Conservation (phyloP, 139 green algal species). For the Trebouxia sp. region DNA sequence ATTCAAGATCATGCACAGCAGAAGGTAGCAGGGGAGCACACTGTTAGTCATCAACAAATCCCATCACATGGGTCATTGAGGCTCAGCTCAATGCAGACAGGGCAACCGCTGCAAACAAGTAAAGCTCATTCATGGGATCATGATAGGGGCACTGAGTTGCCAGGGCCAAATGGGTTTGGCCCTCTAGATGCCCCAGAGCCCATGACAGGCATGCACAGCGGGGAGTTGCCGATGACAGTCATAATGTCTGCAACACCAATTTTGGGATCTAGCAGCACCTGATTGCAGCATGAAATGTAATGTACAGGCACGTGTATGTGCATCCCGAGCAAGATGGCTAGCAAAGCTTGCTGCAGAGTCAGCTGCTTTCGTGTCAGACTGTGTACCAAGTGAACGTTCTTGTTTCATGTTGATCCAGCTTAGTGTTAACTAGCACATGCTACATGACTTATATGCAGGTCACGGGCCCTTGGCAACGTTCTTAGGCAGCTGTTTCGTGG, state of each 20-base stretch:
- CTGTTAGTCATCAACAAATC: not conserved
- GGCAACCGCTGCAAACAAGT: not conserved
- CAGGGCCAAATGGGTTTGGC: not conserved
- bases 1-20: not conserved
- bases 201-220: conserved; percentile 16
- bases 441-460: too few species aligned
- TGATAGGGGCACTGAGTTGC: not conserved
- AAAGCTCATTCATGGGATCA: conserved; percentile 1
- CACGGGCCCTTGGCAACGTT: too few species aligned
- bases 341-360: too few species aligned
- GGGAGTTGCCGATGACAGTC: not conserved
- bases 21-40: not conserved
- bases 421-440: too few species aligned
- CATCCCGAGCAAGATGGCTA: too few species aligned
- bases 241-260: not conserved
- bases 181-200: not conserved
- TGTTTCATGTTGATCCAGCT: too few species aligned
- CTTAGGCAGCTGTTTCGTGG: too few species aligned
- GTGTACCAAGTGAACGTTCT: too few species aligned
- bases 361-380: too few species aligned
- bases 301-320: not conserved
- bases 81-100: too few species aligned
- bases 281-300: not conserved
- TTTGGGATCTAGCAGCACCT: not conserved
- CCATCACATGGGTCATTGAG: too few species aligned